Percentiles rank a stretch among this genome's conserved stretches.
Conservation (phyloP, 768 basidiomycete genomes). For the Melanogaster broomeanus region DNA sequence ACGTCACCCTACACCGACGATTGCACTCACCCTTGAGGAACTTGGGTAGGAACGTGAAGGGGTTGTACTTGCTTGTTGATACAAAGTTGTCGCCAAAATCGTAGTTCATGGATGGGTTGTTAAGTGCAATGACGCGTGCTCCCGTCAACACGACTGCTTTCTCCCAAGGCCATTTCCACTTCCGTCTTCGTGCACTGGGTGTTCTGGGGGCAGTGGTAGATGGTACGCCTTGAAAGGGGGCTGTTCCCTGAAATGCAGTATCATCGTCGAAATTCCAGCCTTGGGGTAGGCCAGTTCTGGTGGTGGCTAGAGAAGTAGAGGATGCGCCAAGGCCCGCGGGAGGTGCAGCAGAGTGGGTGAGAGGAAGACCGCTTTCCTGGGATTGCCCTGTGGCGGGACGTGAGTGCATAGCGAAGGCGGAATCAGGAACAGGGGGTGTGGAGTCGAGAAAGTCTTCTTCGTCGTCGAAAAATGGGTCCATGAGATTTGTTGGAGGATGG, state of each 20-base stretch:
- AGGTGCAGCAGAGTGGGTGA: conserved; percentile 58
- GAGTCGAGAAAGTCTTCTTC: conserved; percentile 54
- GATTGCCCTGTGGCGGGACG: conserved; percentile 38
- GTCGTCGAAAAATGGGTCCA: conserved; percentile 86
- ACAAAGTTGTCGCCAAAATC: conserved; percentile 83
- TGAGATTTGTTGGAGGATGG: conserved; percentile 41
- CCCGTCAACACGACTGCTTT: conserved; percentile 65
- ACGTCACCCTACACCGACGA: background rate
- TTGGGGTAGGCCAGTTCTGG: conserved; percentile 51
- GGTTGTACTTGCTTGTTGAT: conserved; percentile 94
- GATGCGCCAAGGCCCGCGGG: conserved; percentile 60
- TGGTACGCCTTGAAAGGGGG: conserved; percentile 38
- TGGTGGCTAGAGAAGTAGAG: conserved; percentile 38
- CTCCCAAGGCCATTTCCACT: conserved; percentile 86
- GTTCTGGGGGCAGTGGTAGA: conserved; percentile 10
- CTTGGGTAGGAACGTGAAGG: conserved; percentile 85
- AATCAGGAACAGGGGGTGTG: conserved; percentile 46
- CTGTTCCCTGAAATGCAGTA: conserved; percentile 48
- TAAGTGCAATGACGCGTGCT: conserved; percentile 81
- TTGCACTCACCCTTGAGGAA: conserved; percentile 78
- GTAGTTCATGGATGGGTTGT: conserved; percentile 65
- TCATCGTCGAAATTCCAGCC: conserved; percentile 79
- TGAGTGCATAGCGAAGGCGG: conserved; percentile 48
- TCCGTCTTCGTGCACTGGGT: conserved; percentile 21
- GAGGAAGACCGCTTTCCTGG: conserved; percentile 53